Conservation (phyloP, 1,284 basidiomycete species). For the Coniophora puteana region DNA sequence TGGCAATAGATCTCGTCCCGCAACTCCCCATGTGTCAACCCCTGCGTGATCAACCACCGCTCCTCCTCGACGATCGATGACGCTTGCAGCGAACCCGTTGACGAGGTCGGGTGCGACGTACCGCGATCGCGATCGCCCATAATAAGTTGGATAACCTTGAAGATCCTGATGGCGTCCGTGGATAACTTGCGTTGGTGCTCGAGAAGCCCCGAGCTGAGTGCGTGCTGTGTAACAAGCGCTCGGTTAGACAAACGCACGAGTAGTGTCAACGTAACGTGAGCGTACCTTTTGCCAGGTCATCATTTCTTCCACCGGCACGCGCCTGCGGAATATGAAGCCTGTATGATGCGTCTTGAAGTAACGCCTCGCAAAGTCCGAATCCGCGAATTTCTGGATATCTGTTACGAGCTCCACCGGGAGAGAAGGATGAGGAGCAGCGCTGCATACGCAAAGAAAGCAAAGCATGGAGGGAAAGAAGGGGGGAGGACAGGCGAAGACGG, state of each 20-base stretch:
- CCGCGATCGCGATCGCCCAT: slow-evolving; percentile 86
- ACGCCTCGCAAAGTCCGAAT: slow-evolving; percentile 77
- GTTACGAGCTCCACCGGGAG: slow-evolving; percentile 75
- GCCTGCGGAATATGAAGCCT: slow-evolving; percentile 79
- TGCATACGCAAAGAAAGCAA: slow-evolving; percentile 1
- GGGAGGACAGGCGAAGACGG: not conserved
- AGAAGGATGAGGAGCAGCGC: too few relatives aligned
- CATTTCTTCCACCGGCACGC: slow-evolving; percentile 76
- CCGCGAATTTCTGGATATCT: slow-evolving; percentile 82
- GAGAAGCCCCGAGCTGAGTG: slow-evolving; percentile 72
- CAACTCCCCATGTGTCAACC: slow-evolving; percentile 74
- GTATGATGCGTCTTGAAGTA: slow-evolving; percentile 88
- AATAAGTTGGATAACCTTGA: slow-evolving; percentile 85
- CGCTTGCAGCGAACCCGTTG: slow-evolving; percentile 48
- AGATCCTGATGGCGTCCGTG: slow-evolving; percentile 77
- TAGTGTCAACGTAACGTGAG: not conserved
- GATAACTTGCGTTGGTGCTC: slow-evolving; percentile 62
- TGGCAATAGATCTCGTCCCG: slow-evolving; percentile 93
- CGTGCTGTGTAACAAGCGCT: slow-evolving; percentile 34
- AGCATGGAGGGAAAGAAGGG: slow-evolving; percentile 6
- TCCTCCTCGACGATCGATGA: slow-evolving; percentile 63
- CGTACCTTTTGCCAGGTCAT: slow-evolving; percentile 87
- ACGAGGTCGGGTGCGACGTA: slow-evolving; percentile 47
- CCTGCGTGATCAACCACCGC: slow-evolving; percentile 79
- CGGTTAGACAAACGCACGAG: slow-evolving; percentile 1